Conservation (phyloP, 1,139 yeast genomes). For the Nakaseomyces delphensis region DNA sequence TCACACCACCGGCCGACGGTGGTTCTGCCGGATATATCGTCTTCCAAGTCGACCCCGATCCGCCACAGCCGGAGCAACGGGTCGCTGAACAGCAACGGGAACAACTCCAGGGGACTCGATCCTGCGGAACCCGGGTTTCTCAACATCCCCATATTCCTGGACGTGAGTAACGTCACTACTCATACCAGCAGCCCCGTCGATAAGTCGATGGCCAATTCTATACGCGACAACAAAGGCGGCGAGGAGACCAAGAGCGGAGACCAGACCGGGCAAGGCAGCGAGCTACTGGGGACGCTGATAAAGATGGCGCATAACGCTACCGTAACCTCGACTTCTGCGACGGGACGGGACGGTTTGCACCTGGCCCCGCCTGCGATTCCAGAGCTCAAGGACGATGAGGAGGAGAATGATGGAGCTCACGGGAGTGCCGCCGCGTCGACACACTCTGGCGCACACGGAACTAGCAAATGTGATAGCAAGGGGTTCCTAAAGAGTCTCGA, state of each 20-base stretch:
- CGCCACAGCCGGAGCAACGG: background rate
- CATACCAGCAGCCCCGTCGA: background rate
- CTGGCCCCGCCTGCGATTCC: background rate
- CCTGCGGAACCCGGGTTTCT: constrained; percentile 6
- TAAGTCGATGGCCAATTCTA: background rate
- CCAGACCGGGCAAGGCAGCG: too few relatives aligned
- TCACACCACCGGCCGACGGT: constrained; percentile 1
- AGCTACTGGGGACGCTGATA: background rate
- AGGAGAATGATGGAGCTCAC: background rate
- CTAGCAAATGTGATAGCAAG: background rate
- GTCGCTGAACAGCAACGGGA: constrained; percentile 3
- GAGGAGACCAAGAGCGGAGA: too few relatives aligned
- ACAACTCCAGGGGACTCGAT: constrained; percentile 2
- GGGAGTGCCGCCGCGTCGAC: background rate
- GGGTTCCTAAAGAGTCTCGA: constrained; percentile 4
- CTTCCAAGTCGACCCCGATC: background rate
- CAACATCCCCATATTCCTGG: constrained; percentile 6
- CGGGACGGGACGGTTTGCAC: too few relatives aligned
- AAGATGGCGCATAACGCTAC: constrained; percentile 3
- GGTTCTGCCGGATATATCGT: constrained; percentile 1
- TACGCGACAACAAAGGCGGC: background rate
- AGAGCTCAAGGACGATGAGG: background rate
- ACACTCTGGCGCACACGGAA: background rate
- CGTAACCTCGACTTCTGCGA: too few relatives aligned
- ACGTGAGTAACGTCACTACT: background rate